These are phyloP conservation scores for Aphanocladium album DNA, from an alignment of 2,329 filamentous ascomycete genomes.

Conservation along the genomic window DNA sequence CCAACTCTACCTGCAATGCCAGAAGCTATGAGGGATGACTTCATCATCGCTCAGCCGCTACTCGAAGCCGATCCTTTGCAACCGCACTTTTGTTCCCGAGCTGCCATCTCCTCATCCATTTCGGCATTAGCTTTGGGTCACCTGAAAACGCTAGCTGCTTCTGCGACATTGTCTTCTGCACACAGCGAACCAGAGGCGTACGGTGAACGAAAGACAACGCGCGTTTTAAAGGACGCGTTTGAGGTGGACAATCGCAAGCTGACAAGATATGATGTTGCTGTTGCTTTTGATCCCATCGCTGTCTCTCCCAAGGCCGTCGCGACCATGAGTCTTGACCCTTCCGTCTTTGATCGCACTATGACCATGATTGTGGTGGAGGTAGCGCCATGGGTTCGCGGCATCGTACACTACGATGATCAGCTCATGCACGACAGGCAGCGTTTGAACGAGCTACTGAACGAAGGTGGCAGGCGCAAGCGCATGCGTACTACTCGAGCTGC, in stretches of 20 bases:
- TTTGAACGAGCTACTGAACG: conserved; percentile 57
- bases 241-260: conserved; percentile 26
- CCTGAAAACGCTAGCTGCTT: conserved; percentile 13
- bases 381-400: conserved; percentile 83
- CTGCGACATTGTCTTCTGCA: conserved; percentile 21
- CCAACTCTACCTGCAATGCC: conserved; percentile 55
- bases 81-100: conserved; percentile 24
- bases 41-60: conserved; percentile 41
- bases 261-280: conserved; percentile 47
- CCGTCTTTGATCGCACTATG: conserved; percentile 71
- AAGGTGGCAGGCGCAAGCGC: conserved; percentile 47
- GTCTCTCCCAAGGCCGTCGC: conserved; percentile 38
- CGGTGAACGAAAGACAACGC: conserved; percentile 29
- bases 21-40: conserved; percentile 44
- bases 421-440: conserved; percentile 64
- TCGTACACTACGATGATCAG: conserved; percentile 69
- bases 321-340: conserved; percentile 52
- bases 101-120: conserved; percentile 24
- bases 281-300: conserved; percentile 58
- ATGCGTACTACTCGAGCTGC: conserved; percentile 69
- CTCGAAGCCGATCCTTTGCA: conserved; percentile 40
- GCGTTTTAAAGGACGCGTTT: conserved; percentile 35
- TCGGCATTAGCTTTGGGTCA: conserved; percentile 25
- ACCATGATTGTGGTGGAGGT: conserved; percentile 66
- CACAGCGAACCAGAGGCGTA: neutral